Conservation (phyloP, 306 rosid species). For the Citrullus amarus region DNA sequence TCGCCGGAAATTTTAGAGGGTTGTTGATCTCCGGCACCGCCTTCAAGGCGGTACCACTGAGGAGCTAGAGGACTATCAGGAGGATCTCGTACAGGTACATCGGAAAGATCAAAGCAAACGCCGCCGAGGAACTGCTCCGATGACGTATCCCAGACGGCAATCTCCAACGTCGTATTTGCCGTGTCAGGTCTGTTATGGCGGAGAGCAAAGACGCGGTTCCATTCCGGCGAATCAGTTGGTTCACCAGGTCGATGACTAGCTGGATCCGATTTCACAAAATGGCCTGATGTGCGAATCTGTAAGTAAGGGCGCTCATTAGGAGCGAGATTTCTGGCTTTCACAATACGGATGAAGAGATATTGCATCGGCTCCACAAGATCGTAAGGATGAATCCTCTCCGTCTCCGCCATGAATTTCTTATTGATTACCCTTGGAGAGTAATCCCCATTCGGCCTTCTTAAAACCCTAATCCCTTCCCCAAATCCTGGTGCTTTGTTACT, state of each 20-base stretch:
- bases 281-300: conserved; percentile 36
- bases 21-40: conserved; percentile 24
- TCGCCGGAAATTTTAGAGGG: conserved; percentile 30
- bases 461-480: conserved; percentile 45
- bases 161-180: conserved; percentile 40
- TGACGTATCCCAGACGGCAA: conserved; percentile 52
- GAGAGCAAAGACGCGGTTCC: conserved; percentile 61
- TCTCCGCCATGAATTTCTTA: conserved; percentile 16
- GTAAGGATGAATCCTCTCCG: conserved; percentile 58
- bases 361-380: conserved; percentile 90
- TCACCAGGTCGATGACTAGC: conserved; percentile 45
- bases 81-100: conserved; percentile 36
- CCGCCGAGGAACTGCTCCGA: conserved; percentile 72
- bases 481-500: conserved; percentile 15
- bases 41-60: conserved; percentile 37
- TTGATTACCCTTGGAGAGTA: conserved; percentile 54
- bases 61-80: conserved; percentile 51
- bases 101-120: conserved; percentile 39
- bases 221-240: conserved; percentile 64
- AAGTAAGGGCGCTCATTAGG: conserved; percentile 45
- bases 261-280: conserved; percentile 34
- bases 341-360: conserved; percentile 56
- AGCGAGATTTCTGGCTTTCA: conserved; percentile 60
- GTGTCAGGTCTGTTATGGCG: conserved; percentile 42
- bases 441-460: conserved; percentile 49